Evolutionary conservation across 1,139 yeast species (phyloP).

Genomic region (Magnusiomyces tetraspermus): DNA sequence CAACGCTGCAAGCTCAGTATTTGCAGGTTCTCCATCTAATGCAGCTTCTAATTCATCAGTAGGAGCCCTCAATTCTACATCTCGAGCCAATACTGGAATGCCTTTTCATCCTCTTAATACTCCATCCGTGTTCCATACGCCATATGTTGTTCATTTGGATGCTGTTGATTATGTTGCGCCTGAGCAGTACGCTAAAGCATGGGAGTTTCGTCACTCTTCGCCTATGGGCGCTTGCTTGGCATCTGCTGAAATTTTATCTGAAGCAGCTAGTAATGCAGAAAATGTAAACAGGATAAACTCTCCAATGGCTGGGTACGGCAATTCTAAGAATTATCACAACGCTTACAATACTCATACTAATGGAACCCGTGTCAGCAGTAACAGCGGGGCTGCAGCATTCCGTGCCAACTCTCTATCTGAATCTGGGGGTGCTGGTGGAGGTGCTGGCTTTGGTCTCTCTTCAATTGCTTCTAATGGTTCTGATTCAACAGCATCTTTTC

Average conservation of each 20-base stretch:
- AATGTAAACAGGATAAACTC: slow-evolving; percentile 5
- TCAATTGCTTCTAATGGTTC: background rate
- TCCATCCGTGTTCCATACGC: slow-evolving; percentile 25
- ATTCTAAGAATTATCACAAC: background rate
- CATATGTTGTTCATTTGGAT: slow-evolving; percentile 53
- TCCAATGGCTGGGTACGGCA: background rate
- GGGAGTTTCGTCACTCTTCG: slow-evolving; percentile 1
- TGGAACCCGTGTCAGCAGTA: background rate
- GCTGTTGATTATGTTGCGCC: slow-evolving; percentile 35
- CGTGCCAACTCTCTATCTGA: background rate
- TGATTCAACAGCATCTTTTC: background rate
- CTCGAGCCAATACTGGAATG: background rate
- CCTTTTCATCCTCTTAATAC: slow-evolving; percentile 34
- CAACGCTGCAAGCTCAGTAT: slow-evolving; percentile 2
- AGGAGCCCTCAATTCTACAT: background rate
- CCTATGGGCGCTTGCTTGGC: background rate
- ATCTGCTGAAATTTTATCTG: background rate
- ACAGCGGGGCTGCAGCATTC: background rate
- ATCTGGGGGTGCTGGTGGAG: background rate
- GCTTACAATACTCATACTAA: background rate
- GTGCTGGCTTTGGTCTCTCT: background rate
- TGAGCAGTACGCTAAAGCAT: background rate
- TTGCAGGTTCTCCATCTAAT: background rate
- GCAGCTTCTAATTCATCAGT: background rate
- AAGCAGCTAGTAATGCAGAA: background rate